Base-by-base conservation (phyloP, 2,329 filamentous ascomycete genomes). In the Metarhizium album region DNA sequence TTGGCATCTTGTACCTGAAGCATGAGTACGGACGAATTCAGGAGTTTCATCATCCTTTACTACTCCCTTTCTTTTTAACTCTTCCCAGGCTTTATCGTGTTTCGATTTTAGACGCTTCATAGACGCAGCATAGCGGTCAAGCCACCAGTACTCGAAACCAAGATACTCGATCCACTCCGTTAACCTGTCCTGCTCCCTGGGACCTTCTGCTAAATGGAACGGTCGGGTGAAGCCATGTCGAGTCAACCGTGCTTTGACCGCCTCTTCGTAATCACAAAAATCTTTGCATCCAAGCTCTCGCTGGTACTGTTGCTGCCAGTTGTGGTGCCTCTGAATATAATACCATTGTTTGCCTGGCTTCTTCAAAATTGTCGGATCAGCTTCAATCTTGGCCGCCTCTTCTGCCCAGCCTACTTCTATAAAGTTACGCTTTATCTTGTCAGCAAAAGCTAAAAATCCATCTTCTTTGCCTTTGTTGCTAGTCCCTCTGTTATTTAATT, bases 91-190 rank as follows among this genome's bases (percentile, higher is more conserved):
- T 54, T 57, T 52, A 47, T 68, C 60, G 43, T 63, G 57, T 3
- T 54, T 29, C 46, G 40, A 53, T 57, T 61, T 53, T 6, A 54
- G 52, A 6, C 54, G 53, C 51, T 62, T 51, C 24, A 62, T 42
- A 40, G 43, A 33, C 14, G 43, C 51, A n/a, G 48, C 52, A 45
- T 61, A 59, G 31, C 47, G 45, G 40, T 58, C 56, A n/a, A 57
- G 50, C 54, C 58, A 58, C 57, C 54, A 57, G 52, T 60, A 57
- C 52, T 63, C 55, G 48, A 56, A 69, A 43, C 50, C 54, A 22
- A 69, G 60, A 54, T 64, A 69, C 54, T 71, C 69, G 48, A 71
- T 66, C 68, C 68, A 71, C 7, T 62, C 68, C 40, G 65, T 61
- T 29, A 69, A 47, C 40, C 59, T 54, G 48, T 68, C 61, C 52